A percentile compares a stretch with the other conserved stretches of the same genome.
These are phyloP conservation scores for Metschnikowia santaceciliae DNA, from an alignment of 805 yeast genomes.

Conservation along the genomic window DNA sequence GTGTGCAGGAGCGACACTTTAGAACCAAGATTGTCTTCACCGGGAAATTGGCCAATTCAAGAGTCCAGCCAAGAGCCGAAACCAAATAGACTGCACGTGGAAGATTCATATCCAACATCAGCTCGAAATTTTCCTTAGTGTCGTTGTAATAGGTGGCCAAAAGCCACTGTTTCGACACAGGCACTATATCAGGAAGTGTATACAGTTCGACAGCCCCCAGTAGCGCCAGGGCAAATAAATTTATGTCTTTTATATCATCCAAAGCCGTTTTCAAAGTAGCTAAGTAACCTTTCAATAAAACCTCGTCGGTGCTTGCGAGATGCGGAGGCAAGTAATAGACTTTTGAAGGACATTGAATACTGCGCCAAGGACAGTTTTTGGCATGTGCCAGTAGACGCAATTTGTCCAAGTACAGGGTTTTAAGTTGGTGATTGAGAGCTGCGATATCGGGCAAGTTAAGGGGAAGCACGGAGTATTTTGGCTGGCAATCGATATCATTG, in stretches of 20 bases:
- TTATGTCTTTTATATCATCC: slow-evolving; percentile 19
- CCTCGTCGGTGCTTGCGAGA: slow-evolving; percentile 27
- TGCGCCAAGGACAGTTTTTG: slow-evolving; percentile 34
- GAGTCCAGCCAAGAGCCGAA: slow-evolving; percentile 37
- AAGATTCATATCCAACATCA: slow-evolving; percentile 18
- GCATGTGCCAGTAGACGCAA: slow-evolving; percentile 27
- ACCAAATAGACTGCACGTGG: slow-evolving; percentile 34
- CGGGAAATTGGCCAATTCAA: slow-evolving; percentile 29
- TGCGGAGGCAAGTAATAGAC: slow-evolving; percentile 36
- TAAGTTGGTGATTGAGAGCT: slow-evolving; percentile 23
- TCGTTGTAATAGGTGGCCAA: slow-evolving; percentile 28
- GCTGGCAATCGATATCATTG: slow-evolving; percentile 15
- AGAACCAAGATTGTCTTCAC: slow-evolving; percentile 26
- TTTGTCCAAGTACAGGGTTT: slow-evolving; percentile 24
- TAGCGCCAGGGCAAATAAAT: not conserved
- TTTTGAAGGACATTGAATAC: slow-evolving; percentile 29
- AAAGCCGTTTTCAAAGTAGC: slow-evolving; percentile 24
- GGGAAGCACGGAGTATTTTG: slow-evolving; percentile 9
- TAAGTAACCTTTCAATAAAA: slow-evolving; percentile 27
- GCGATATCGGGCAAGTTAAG: slow-evolving; percentile 21
- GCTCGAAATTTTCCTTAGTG: slow-evolving; percentile 32
- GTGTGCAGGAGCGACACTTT: slow-evolving; percentile 37
- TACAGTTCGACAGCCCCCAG: not conserved
- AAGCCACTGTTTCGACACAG: slow-evolving; percentile 31
- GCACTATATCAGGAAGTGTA: slow-evolving; percentile 14